These are phyloP conservation scores for Chlorella sp. DNA, from an alignment of 139 green algal species.

Conservation along the genomic window DNA sequence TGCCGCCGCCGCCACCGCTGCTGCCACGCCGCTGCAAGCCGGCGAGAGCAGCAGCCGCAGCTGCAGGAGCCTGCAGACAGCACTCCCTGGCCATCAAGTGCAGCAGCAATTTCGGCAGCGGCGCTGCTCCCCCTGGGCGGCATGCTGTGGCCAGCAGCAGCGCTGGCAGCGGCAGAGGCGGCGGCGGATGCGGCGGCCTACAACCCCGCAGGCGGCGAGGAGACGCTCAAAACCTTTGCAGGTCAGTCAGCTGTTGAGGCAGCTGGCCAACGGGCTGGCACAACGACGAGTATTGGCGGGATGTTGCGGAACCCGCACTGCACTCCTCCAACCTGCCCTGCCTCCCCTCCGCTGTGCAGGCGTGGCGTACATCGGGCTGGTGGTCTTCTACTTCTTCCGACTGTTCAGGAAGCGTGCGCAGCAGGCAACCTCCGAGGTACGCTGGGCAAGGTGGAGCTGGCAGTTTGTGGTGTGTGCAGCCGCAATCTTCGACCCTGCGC, in stretches of 20 bases:
- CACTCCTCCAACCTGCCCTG: too few species aligned
- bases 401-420: conserved; percentile 46
- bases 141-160: not conserved
- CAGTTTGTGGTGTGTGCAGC: not conserved
- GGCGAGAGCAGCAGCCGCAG: too few species aligned
- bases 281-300: too few species aligned
- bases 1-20: too few species aligned
- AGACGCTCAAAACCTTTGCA: conserved; percentile 57
- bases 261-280: too few species aligned
- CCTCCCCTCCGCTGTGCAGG: conserved; percentile 7
- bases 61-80: too few species aligned
- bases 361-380: conserved; percentile 49
- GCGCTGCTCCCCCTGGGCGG: not conserved
- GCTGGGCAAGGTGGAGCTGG: not conserved
- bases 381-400: conserved; percentile 53
- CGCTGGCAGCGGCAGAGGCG: conserved; percentile 30
- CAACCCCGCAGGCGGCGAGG: conserved; percentile 44
- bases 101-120: not conserved
- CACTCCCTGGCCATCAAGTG: too few species aligned
- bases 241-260: too few species aligned
- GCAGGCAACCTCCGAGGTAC: conserved; percentile 38
- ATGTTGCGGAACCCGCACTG: too few species aligned
- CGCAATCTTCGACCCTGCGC: too few species aligned
- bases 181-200: conserved; percentile 37
- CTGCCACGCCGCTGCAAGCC: too few species aligned